These are phyloP conservation scores for Cichorium intybus DNA, from an alignment of 140 eudicot species.

Conservation along the genomic window DNA sequence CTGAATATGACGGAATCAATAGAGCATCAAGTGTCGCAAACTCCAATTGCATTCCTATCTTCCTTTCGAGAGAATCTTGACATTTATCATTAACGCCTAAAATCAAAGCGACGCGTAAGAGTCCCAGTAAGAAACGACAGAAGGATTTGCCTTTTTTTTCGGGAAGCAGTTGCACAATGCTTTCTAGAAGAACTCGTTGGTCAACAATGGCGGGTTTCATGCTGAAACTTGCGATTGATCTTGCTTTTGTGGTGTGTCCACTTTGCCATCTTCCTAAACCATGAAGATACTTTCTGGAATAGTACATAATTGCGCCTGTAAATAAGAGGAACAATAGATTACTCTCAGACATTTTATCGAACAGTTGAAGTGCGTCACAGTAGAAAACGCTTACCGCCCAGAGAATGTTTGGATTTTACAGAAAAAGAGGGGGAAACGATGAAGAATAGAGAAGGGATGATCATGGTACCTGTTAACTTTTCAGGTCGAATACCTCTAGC, in stretches of 20 bases:
- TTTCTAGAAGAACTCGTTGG: slow-evolving; percentile 65
- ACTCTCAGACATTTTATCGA: neutral
- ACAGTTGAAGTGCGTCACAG: neutral
- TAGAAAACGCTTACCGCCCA: no score
- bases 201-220: slow-evolving; percentile 75
- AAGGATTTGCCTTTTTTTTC: slow-evolving; percentile 71
- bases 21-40: slow-evolving; percentile 78
- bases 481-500: slow-evolving; percentile 74
- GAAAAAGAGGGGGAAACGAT: neutral
- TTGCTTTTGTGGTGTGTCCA: slow-evolving; percentile 45
- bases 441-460: slow-evolving; percentile 3
- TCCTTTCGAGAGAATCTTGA: slow-evolving; percentile 70
- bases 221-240: slow-evolving; percentile 85
- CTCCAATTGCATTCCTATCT: slow-evolving; percentile 84
- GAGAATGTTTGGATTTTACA: neutral
- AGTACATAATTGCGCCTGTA: slow-evolving; percentile 78
- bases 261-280: slow-evolving; percentile 91
- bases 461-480: slow-evolving; percentile 56
- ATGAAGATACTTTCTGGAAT: slow-evolving; percentile 68
- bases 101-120: slow-evolving; percentile 84
- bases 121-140: slow-evolving; percentile 83
- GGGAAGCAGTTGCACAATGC: slow-evolving; percentile 67
- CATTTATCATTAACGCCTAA: slow-evolving; percentile 63
- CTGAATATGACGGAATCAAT: slow-evolving; percentile 77
- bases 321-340: slow-evolving; percentile 10